Conservation (phyloP, 2,329 filamentous ascomycete genomes). For the Ceratocystis cacaofunesta region DNA sequence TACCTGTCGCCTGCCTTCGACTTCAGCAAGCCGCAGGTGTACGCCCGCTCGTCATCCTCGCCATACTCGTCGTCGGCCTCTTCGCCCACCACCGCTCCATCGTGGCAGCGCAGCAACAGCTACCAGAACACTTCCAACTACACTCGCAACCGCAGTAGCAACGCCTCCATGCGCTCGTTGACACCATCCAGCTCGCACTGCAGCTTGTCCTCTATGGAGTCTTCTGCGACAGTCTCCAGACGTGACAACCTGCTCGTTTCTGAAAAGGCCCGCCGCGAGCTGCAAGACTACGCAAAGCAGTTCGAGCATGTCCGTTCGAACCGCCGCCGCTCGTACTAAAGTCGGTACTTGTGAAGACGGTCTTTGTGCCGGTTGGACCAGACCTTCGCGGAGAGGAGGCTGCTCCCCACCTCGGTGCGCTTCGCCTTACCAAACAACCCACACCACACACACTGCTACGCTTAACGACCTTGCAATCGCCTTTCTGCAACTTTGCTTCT, state of each 20-base stretch:
- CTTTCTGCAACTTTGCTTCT: constrained; percentile 8
- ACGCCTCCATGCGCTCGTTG: constrained; percentile 29
- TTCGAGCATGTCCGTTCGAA: constrained; percentile 66
- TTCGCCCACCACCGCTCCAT: not conserved
- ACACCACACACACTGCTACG: constrained; percentile 17
- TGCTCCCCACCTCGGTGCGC: not conserved
- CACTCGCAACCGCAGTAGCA: constrained; percentile 20
- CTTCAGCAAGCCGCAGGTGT: constrained; percentile 50
- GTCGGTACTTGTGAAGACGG: constrained; percentile 15
- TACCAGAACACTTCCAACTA: constrained; percentile 20
- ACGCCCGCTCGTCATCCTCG: constrained; percentile 29
- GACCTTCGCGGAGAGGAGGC: not conserved
- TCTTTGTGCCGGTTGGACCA: not conserved
- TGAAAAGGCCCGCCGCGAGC: constrained; percentile 61
- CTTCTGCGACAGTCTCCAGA: constrained; percentile 35
- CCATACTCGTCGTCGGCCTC: constrained; percentile 26
- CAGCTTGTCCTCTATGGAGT: constrained; percentile 67
- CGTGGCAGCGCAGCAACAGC: constrained; percentile 23
- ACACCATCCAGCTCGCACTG: constrained; percentile 68
- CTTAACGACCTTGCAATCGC: constrained; percentile 18
- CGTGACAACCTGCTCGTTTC: constrained; percentile 47
- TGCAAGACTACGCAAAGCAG: constrained; percentile 72
- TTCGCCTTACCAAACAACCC: not conserved
- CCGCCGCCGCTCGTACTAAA: constrained; percentile 41
- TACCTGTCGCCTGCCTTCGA: constrained; percentile 62